phyloP scores from a whole-genome alignment of 73 alveolate genomes.

The Uronychia binucleata region DNA sequence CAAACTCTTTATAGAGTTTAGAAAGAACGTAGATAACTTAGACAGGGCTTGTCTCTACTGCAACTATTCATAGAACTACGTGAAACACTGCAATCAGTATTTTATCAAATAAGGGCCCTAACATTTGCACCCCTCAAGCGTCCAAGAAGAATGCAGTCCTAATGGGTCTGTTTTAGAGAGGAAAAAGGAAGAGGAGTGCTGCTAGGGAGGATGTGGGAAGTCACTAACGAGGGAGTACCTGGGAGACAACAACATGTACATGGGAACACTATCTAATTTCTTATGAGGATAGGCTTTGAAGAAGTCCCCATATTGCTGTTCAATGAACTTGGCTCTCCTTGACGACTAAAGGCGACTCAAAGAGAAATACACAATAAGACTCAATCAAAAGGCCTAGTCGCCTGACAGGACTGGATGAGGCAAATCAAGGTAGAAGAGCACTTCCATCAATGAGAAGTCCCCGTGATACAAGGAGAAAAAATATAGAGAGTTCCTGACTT shows the following conservation, averaged over 20 bases:
- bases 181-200: too few relatives aligned
- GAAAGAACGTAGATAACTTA: conserved; percentile 10
- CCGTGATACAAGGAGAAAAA: conserved; percentile 31
- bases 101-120: too few relatives aligned
- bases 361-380: conserved; percentile 7
- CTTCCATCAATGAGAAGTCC: conserved; percentile 26
- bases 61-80: conserved; percentile 40
- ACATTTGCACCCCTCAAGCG: too few relatives aligned
- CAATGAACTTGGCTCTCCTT: conserved; percentile 7
- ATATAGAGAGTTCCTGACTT: conserved; percentile 30
- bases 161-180: too few relatives aligned
- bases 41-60: conserved; percentile 49
- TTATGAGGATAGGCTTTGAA: conserved; percentile 16
- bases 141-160: too few relatives aligned
- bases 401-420: not conserved
- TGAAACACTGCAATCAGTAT: too few relatives aligned
- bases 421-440: not conserved
- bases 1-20: conserved; percentile 39
- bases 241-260: too few relatives aligned
- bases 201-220: too few relatives aligned
- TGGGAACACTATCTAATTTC: conserved; percentile 10
- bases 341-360: not conserved
- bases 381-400: not conserved
- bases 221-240: too few relatives aligned
- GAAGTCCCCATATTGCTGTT: conserved; percentile 36